Evolutionary conservation across 2,329 filamentous ascomycete species (phyloP).

Genomic region (Corynespora cassiicola): DNA sequence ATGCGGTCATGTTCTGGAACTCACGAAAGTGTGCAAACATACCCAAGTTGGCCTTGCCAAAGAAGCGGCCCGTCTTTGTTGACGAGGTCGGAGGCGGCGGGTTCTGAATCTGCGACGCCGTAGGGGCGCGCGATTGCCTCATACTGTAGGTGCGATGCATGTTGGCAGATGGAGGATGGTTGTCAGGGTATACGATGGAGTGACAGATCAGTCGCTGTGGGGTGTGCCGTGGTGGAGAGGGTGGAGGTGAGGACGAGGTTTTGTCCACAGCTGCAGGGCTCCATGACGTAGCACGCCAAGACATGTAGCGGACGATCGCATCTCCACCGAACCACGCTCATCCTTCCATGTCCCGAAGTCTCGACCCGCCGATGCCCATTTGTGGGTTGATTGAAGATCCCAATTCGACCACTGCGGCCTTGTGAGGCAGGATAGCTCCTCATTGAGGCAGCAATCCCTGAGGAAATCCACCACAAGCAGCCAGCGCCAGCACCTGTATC

Average conservation of each 20-base stretch:
- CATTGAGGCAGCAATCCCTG: too few relatives aligned
- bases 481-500: too few relatives aligned
- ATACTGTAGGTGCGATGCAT: constrained; percentile 98
- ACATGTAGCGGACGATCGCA: constrained; percentile 14
- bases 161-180: constrained; percentile 14
- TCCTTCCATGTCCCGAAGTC: too few relatives aligned
- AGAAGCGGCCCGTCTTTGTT: constrained; percentile 89
- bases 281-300: constrained; percentile 28
- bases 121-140: constrained; percentile 96
- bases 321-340: constrained; percentile 24
- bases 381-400: too few relatives aligned
- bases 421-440: too few relatives aligned
- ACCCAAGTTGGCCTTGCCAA: constrained; percentile 87
- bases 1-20: too few relatives aligned
- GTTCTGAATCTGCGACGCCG: constrained; percentile 89
- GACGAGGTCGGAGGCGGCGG: constrained; percentile 89
- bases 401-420: too few relatives aligned
- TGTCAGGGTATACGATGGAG: constrained; percentile 3
- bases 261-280: constrained; percentile 24
- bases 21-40: constrained; percentile 47
- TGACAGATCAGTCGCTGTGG: constrained; percentile 3
- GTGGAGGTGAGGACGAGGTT: constrained; percentile 24
- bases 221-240: constrained; percentile 9
- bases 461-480: too few relatives aligned
- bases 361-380: too few relatives aligned